These are phyloP conservation scores for Pharnaceum exiguum DNA, from an alignment of 148 eudicot genomes.

Conservation along the genomic window DNA sequence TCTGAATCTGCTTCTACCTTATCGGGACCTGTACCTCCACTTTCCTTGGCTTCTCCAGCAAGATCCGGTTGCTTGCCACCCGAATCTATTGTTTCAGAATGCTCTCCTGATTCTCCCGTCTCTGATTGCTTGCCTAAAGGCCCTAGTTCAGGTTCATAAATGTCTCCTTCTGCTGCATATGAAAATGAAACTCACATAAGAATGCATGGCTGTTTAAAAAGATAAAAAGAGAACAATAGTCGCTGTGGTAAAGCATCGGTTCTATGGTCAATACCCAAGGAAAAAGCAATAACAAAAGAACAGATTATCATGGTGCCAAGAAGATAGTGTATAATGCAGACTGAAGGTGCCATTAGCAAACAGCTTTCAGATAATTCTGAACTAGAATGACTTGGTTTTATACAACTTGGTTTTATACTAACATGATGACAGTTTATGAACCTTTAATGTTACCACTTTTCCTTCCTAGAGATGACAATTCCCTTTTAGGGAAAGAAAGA, in stretches of 20 bases:
- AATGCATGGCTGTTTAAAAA: neutral
- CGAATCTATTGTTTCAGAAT: too few relatives aligned
- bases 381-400: neutral
- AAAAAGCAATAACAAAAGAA: conserved; percentile 8
- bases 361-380: neutral
- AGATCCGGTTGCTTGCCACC: conserved; percentile 11
- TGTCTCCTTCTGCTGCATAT: conserved; percentile 11
- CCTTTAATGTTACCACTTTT: neutral
- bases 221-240: neutral
- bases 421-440: conserved; percentile 4
- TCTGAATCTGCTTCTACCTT: conserved; percentile 5
- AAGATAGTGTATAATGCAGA: conserved; percentile 16
- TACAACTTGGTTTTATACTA: neutral
- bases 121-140: conserved; percentile 16
- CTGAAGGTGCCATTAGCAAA: conserved; percentile 26
- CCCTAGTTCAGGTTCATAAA: conserved; percentile 21
- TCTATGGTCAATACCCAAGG: conserved; percentile 25
- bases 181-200: neutral
- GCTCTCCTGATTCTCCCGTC: neutral
- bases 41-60: conserved; percentile 12
- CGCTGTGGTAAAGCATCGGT: neutral
- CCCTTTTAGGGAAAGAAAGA: conserved; percentile 4
- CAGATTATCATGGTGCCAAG: conserved; percentile 23
- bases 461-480: neutral
- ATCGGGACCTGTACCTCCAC: conserved; percentile 1